Evolutionary conservation across 768 basidiomycete genomes (phyloP), one percentile per base, ranked within the genome.

Genomic region (Hygrophoropsis aurantiaca): DNA sequence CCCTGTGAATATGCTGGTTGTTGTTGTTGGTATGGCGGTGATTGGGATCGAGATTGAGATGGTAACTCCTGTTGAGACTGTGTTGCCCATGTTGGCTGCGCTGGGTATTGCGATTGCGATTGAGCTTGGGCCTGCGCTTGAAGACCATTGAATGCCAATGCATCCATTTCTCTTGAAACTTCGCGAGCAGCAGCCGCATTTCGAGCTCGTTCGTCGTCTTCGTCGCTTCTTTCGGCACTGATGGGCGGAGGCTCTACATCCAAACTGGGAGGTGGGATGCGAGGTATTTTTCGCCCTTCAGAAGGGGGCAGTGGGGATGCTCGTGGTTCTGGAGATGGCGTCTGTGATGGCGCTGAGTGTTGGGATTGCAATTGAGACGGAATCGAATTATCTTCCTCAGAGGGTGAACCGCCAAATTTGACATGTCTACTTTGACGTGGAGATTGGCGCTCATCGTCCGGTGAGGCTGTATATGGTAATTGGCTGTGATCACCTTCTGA

Each of bases 101-200:
- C 13, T 15, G 26, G 30, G 30, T 20, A 24, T 35, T 49, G 16
- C 47, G 21, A 44, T 24, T 5, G 61, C 64, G 13, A 66, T 62
- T 30, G 55, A 63, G 32, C 64, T 58, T 13, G 24, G 20, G 32
- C 13, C 5, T 19, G 27, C 6, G 27, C 27, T 13, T 30, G 46
- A 40, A 60, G 58, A 1, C 72, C 59, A 45, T 53, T 65, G 51
- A 73, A 75, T 47, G 69, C 73, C 15, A 87, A 64, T 16, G 79
- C 71, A 46, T 85, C 82, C 40, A 87, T 55, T 57, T 87, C 87
- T 11, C 79, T 75, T 11, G 77, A 77, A 1, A 90, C 74, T 59
- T 85, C 85, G 15, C 80, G 74, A 4, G 85, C 85, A 21, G 82
- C 85, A 15, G 85, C 87, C 1, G 78, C 80, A 53, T 84, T 80